These are phyloP conservation scores for Fusarium globosum DNA, from an alignment of 2,329 filamentous ascomycete genomes.

Conservation along the genomic window DNA sequence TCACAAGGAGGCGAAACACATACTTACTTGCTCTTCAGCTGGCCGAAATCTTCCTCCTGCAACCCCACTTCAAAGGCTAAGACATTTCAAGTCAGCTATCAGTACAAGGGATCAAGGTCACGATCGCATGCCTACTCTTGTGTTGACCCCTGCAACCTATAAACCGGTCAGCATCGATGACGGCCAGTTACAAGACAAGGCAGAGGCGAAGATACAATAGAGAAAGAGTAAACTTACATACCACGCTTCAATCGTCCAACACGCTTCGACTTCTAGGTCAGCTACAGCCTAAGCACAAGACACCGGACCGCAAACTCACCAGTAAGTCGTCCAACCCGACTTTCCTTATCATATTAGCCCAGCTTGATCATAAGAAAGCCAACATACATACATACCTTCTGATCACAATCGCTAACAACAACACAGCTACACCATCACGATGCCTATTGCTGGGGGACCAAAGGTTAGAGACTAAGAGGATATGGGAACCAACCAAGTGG, in stretches of 20 bases:
- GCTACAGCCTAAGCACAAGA: neutral
- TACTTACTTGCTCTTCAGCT: neutral
- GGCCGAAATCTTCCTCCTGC: neutral
- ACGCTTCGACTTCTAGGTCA: neutral
- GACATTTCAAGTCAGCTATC: neutral
- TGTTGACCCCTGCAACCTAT: neutral
- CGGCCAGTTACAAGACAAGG: neutral
- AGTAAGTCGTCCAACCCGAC: neutral
- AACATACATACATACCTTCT: neutral
- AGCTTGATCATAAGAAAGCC: neutral
- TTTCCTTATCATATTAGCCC: neutral
- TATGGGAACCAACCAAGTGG: accelerated
- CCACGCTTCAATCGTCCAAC: neutral
- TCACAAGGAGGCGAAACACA: neutral
- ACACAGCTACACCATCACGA: neutral
- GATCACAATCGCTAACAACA: neutral
- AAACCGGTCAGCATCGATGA: neutral
- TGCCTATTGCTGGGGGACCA: neutral
- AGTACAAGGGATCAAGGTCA: no score
- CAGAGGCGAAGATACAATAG: neutral
- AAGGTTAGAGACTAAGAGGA: accelerated
- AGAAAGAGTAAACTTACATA: neutral
- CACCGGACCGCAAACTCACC: neutral
- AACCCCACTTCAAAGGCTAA: neutral
- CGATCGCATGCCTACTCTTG: neutral